These are phyloP conservation scores for Cryptococcus jaspeensis DNA, from an alignment of 1,284 basidiomycete species.

Conservation along the genomic window DNA sequence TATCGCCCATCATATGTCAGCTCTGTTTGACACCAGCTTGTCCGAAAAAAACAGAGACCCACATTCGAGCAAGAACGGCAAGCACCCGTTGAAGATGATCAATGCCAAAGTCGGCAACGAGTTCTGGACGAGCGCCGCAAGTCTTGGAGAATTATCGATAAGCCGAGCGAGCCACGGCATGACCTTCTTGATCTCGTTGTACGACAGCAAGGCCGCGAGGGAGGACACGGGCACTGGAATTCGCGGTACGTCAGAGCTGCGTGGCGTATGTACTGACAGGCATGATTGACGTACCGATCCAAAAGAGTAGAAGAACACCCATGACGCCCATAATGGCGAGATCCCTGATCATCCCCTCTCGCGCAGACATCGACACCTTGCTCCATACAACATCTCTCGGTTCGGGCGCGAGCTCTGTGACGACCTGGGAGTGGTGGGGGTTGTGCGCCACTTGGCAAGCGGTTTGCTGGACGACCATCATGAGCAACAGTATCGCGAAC, in stretches of 20 bases:
- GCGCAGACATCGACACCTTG: constrained; percentile 69
- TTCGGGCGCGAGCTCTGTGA: constrained; percentile 80
- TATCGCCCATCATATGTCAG: constrained; percentile 39
- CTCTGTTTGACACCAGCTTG: too few species aligned
- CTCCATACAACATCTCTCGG: constrained; percentile 95
- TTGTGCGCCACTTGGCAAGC: constrained; percentile 83
- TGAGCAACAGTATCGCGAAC: too few species aligned
- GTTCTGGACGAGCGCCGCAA: constrained; percentile 87
- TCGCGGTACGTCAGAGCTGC: neutral
- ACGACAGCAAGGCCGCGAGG: constrained; percentile 80
- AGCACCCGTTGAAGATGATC: constrained; percentile 80
- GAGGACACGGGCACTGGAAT: constrained; percentile 70
- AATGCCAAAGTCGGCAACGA: constrained; percentile 87
- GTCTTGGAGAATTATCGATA: constrained; percentile 73
- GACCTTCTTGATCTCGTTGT: constrained; percentile 84
- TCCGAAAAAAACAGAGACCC: constrained; percentile 10
- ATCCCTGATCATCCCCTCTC: constrained; percentile 63
- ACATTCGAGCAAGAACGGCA: constrained; percentile 91
- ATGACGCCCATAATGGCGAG: constrained; percentile 68
- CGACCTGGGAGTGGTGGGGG: constrained; percentile 63
- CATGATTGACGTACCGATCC: constrained; percentile 58
- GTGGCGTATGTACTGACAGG: neutral
- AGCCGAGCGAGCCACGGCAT: constrained; percentile 75
- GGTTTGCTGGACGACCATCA: constrained; percentile 66
- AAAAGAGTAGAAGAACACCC: constrained; percentile 71